Base-by-base conservation (phyloP, 1,139 yeast genomes). In the Zygosaccharomyces sapae region DNA sequence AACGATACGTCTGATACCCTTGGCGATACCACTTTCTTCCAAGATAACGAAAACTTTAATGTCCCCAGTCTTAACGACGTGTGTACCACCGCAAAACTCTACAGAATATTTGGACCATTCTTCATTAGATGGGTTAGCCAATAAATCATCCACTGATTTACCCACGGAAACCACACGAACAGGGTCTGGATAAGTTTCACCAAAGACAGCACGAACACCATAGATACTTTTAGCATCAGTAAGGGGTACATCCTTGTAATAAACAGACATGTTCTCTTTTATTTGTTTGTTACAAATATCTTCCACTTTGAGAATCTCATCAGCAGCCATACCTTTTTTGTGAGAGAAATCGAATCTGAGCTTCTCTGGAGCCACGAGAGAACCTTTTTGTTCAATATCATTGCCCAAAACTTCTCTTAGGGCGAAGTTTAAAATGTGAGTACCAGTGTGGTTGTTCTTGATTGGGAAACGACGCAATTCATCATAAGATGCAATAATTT, bases 81-180 rank as follows among this genome's bases (percentile, higher is more conserved):
- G 99, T 13, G 98, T 92, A 70, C 99, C 99, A 71, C 99, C 99
- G 72, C 99, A 92, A 76, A 92, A 90, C 72, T 94, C 99, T 58
- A 94, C 76, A 3, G 97, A 87, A 59, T 79, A 74, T 45, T 79
- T 73, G 58, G 70, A 71, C 97, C 98, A 92, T 61, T 86, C 79
- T 45, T 72, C 72, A 62, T 78, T 85, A 25, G 71, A 56, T 57
- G 97, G 96, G 57, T 83, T 74, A 8, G 76, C 73, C 54, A 90
- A 67, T 57, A 92, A 73, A 4, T 86, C 94, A 20, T 86, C 92
- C 44, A 94, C 87, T 41, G 96, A 81, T 38, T 79, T 85, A 64
- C 99, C 99, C 62, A 94, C 86, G 33, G 96, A 86, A 46, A 92
- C 97, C 58, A 92, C 98, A 67, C 98, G 82, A 30, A 92, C 99